Evolutionary conservation across 2,329 filamentous ascomycete species (phyloP).

Genomic region (Ophiosphaerella narmari): DNA sequence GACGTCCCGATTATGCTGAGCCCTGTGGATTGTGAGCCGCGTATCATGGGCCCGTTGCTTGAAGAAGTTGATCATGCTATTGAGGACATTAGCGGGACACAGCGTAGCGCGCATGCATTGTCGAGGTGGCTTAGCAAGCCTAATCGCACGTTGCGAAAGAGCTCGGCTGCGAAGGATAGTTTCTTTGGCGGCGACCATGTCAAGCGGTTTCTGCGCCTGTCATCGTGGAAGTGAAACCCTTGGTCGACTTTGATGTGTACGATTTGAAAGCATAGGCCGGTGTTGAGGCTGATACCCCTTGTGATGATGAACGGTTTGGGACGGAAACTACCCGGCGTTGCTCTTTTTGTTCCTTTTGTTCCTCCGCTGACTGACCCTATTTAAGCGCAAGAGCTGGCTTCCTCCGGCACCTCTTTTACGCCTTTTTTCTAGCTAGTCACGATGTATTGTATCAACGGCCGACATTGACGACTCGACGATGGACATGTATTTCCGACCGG

Average conservation of each 20-base stretch:
- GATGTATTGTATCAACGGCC: constrained; percentile 5
- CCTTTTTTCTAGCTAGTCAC: constrained; percentile 10
- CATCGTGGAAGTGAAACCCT: constrained; percentile 33
- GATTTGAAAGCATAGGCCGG: neutral
- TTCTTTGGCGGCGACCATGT: constrained; percentile 45
- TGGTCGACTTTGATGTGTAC: constrained; percentile 5
- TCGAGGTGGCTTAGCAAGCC: constrained; percentile 40
- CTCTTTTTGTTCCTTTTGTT: too few relatives aligned
- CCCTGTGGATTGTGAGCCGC: constrained; percentile 39
- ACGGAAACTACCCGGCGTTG: too few relatives aligned
- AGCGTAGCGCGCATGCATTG: constrained; percentile 29
- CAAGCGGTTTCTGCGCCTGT: constrained; percentile 42
- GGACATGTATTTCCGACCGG: neutral
- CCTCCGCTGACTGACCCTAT: too few relatives aligned
- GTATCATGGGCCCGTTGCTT: constrained; percentile 42
- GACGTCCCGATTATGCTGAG: constrained; percentile 47
- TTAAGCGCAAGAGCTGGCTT: constrained; percentile 28
- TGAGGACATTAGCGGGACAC: constrained; percentile 22
- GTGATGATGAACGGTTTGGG: constrained; percentile 10
- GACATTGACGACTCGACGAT: constrained; percentile 10
- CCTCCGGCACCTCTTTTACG: constrained; percentile 23
- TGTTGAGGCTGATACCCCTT: constrained; percentile 8
- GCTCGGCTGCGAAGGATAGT: constrained; percentile 36
- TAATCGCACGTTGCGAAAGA: constrained; percentile 18
- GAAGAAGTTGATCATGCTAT: constrained; percentile 36